Base-by-base conservation (phyloP, 306 rosid genomes). In the Acmispon strigosus region DNA sequence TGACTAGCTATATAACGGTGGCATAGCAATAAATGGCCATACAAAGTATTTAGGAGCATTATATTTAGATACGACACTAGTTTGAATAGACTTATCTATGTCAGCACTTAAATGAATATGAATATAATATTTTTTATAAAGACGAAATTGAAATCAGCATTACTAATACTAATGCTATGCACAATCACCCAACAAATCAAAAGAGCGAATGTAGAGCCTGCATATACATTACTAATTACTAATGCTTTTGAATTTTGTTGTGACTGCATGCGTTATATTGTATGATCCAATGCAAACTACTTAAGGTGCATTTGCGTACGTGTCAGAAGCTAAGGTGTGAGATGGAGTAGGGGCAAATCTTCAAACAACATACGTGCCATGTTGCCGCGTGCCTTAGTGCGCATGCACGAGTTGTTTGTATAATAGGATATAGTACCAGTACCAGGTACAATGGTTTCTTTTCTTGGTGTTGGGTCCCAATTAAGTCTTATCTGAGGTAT, bases 351-450 rank as follows among this genome's bases (percentile, higher is more conserved):
- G 58, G 74, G 19, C 32, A 27, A 45, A 68, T 32, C 12, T 61
- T n/a, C 10, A 47, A 74, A 62, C 16, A 17, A 36, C 5, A 53
- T 12, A 18, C 12, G 36, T 68, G 75, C 64, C 15, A 48, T 65
- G 18, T 16, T 74, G 59, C 12, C 37, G 73, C 74, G 61, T 75
- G 74, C 68, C 2, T 55, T 13, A 10, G 24, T 22, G 3, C 1
- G 56, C 2, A 45, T 73, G 80, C 84, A 80, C 80, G 80, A 69
- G 80, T 52, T 74, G 80, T 75, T 74, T 64, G 24, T 16, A 41
- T 32, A 65, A 58, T 10, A 15, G 53, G 20, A 48, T 22, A 11
- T 27, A 27, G 32, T 27, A 27, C 4, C 32, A 27, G 32, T 27
- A 27, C 4, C 32, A 14, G 2, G 12, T 43, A 18, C 32, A 27